Base-by-base conservation (phyloP, 2,329 filamentous ascomycete genomes). In the Lasiodiplodia citricola region DNA sequence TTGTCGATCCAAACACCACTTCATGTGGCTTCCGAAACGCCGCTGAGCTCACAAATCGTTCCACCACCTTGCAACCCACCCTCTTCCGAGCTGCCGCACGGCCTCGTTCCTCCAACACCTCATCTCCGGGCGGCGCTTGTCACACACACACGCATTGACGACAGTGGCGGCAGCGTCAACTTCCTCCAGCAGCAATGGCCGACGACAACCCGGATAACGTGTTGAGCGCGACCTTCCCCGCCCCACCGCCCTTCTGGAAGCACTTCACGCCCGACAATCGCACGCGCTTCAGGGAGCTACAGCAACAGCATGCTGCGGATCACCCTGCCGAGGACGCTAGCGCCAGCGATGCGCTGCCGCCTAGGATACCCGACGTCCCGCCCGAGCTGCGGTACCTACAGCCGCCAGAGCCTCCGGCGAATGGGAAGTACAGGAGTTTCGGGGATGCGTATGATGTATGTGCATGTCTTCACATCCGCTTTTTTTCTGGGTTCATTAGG, bases 201-300 rank as follows among this genome's bases (percentile, higher is more conserved):
- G 89, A 89, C 65, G 83, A 85, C 69, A 82, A 82, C 66, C 81
- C 83, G 74, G 73, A 80, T 66, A 74, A 85, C 21, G 62, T 67
- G 47, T 73, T 73, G 51, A 70, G 89, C 31, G 88, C 91, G 28
- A 88, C 90, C 51, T 97, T 94, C 78, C 95, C 96, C 28, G 88
- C 91, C 65, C 96, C 96, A 31, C 96, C 96, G 31, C 90, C 91
- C 0, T 97, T 97, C 82, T 98, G 92, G 90, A 90, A 91, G 73
- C 87, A 92, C 78, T 98, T 98, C 81, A 97, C 93, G 0, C 79
- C 88, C 3, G 88, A 91, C 35, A 96, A 95, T 76, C 75, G 92
- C 65, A 81, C 87, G 16, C 88, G 88, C 58, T 80, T 92, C 28
- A 80, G 85, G 68, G 76, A 85, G 50, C 76, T 86, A 66, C 85